These are phyloP conservation scores for Penicillium pancosmium DNA, from an alignment of 495 filamentous ascomycete species.

Conservation along the genomic window DNA sequence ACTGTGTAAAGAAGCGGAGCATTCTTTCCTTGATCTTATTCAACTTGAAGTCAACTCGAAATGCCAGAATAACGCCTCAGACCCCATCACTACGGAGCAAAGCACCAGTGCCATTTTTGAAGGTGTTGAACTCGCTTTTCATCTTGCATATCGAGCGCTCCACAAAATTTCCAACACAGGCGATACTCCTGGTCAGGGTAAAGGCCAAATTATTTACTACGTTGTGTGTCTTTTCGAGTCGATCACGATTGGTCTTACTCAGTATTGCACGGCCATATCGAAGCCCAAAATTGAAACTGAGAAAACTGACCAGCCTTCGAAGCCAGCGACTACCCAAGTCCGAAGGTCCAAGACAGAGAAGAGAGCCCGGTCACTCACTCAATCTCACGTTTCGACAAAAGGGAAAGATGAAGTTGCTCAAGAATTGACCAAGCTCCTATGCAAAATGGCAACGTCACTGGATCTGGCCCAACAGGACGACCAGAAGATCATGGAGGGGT, in stretches of 20 bases:
- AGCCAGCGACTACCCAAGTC: background rate
- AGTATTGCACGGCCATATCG: slow-evolving; percentile 29
- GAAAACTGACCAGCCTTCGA: background rate
- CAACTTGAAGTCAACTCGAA: slow-evolving; percentile 1
- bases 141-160: slow-evolving; percentile 32
- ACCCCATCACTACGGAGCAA: background rate
- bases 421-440: slow-evolving; percentile 27
- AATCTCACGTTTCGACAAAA: slow-evolving; percentile 4
- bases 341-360: background rate
- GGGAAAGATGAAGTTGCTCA: slow-evolving; percentile 22
- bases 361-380: background rate
- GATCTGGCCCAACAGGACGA: slow-evolving; percentile 28
- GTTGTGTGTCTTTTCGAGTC: slow-evolving; percentile 46
- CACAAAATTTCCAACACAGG: slow-evolving; percentile 32
- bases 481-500: slow-evolving; percentile 41
- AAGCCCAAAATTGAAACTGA: background rate
- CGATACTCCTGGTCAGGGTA: slow-evolving; percentile 18
- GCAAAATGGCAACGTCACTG: slow-evolving; percentile 32
- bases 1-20: slow-evolving; percentile 32
- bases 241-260: slow-evolving; percentile 33
- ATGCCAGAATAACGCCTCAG: background rate
- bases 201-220: slow-evolving; percentile 38
- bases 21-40: slow-evolving; percentile 22
- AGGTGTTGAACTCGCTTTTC: slow-evolving; percentile 28
- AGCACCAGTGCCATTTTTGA: slow-evolving; percentile 20